Base-by-base conservation (phyloP, 140 eudicot species). In the Senecio squalidus region DNA sequence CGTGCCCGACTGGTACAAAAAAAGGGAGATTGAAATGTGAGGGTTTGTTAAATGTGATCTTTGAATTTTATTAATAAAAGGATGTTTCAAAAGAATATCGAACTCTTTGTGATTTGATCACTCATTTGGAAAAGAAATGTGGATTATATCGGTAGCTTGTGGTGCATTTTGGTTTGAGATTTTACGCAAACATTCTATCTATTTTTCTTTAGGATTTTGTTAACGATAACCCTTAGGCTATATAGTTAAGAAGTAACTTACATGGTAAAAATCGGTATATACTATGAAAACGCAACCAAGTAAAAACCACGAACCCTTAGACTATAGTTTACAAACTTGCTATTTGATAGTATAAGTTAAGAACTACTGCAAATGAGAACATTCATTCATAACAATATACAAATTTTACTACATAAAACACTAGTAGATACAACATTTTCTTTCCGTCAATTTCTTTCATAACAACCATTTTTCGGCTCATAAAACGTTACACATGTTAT, bases 21-120 rank as follows among this genome's bases (percentile, higher is more conserved):
- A 15, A 22, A 50, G 7, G 52, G 51, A 39, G 40, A 17, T 47
- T 24, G 26, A 21, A 30, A 38, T 39, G 31, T 23, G 15, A 17
- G 23, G 16, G 3, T 4, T 26, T 43, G 17, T 43, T 1, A 47
- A 49, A 22, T 34, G 41, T 29, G 50, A 58, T 22, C 50, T 38
- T 36, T 39, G 24, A 40, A 16, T 52, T 27, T 59, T 26, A 63
- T 30, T 46, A 72, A 72, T 72, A 72, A 72, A 63, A 15, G 22
- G 57, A 23, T 54, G 14, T 53, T 31, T 34, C 3, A 8, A 24
- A 46, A 18, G 49, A 29, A 43, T 20, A 20, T 9, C 4, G 38
- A 44, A 20, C 23, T 55, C 34, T 20, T 16, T 66, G 65, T 30
- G 31, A 40, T 53, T 41, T 66, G 18, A 62, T 63, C 17, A 6